phyloP scores from a whole-genome alignment of 2,329 filamentous ascomycete species.

The Dactylonectria macrodidyma region DNA sequence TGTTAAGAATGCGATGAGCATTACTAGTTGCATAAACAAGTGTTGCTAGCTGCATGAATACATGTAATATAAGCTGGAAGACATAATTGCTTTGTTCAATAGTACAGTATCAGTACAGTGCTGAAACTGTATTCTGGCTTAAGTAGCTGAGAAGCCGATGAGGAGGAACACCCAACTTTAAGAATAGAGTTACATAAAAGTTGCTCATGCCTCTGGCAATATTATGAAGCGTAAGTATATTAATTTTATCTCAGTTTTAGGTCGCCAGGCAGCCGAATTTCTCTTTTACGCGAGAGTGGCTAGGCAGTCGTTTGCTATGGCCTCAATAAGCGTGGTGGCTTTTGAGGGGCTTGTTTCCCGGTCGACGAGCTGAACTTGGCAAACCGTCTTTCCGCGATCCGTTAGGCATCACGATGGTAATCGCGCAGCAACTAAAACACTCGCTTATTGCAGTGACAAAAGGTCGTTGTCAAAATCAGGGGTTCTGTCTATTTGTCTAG shows the following conservation, averaged over 20 bases:
- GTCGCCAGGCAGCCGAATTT: neutral
- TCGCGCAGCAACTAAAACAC: neutral
- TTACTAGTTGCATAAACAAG: no score
- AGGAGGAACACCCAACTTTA: no score
- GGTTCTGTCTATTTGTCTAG: neutral
- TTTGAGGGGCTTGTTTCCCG: neutral
- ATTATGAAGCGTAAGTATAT: neutral
- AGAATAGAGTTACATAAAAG: no score
- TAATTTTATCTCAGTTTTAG: neutral
- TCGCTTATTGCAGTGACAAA: neutral
- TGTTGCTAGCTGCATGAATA: no score
- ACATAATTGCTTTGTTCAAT: no score
- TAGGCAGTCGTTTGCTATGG: neutral
- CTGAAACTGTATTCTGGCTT: no score
- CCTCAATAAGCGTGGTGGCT: neutral
- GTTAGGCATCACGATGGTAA: neutral
- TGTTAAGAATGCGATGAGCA: no score
- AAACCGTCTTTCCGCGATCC: neutral
- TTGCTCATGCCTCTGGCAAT: no score
- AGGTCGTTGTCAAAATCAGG: neutral
- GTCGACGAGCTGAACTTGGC: neutral
- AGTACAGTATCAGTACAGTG: no score
- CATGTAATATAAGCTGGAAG: no score
- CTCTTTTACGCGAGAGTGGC: neutral
- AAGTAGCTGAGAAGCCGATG: no score